phyloP scores from a whole-genome alignment of 2,329 filamentous ascomycete genomes.

The Penicillium brasilianum region DNA sequence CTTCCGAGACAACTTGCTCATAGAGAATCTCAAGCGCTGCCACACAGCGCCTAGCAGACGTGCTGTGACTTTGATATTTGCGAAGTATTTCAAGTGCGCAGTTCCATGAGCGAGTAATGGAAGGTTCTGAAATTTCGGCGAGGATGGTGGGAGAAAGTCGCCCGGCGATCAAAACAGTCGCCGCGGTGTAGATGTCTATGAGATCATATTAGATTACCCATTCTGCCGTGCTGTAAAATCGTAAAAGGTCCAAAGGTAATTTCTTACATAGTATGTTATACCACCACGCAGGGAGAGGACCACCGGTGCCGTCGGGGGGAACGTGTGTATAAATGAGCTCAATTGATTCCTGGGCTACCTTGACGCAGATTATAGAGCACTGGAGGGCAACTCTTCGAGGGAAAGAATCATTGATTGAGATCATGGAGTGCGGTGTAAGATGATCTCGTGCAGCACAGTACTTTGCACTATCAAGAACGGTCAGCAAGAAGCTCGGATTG shows the following conservation, averaged over 20 bases:
- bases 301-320: slow-evolving; percentile 34
- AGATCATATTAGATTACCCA: slow-evolving; percentile 13
- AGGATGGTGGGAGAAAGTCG: slow-evolving; percentile 37
- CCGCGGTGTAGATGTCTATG: slow-evolving; percentile 43
- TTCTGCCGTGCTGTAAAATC: rapidly evolving
- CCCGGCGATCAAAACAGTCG: slow-evolving; percentile 42
- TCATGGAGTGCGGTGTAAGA: slow-evolving; percentile 21
- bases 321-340: slow-evolving; percentile 38
- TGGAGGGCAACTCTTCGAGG: slow-evolving; percentile 40
- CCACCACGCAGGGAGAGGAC: slow-evolving; percentile 45
- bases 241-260: neutral
- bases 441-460: slow-evolving; percentile 39
- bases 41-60: slow-evolving; percentile 39
- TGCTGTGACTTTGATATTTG: slow-evolving; percentile 40
- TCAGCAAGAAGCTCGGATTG: neutral
- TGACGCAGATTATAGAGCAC: slow-evolving; percentile 45
- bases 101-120: slow-evolving; percentile 36
- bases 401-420: slow-evolving; percentile 35
- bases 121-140: slow-evolving; percentile 32
- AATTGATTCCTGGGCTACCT: slow-evolving; percentile 40
- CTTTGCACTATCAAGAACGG: slow-evolving; percentile 19
- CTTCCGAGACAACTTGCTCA: slow-evolving; percentile 34
- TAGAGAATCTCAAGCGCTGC: slow-evolving; percentile 41
- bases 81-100: slow-evolving; percentile 37
- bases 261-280: slow-evolving; percentile 43